phyloP scores from a whole-genome alignment of 306 rosid species.

The Trifolium repens region DNA sequence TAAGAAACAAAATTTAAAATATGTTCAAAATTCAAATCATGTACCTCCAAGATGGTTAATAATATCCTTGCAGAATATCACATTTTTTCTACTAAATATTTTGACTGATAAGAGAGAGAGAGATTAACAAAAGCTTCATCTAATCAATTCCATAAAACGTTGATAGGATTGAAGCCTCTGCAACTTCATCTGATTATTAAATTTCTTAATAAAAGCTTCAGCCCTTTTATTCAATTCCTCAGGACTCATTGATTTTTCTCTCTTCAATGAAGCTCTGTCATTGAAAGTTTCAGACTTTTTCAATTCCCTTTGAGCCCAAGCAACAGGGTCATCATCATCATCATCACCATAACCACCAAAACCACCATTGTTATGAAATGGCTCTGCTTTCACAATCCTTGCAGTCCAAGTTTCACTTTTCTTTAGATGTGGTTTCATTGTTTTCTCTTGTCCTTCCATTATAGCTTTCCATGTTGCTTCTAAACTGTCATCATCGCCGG shows the following conservation, averaged over 20 bases:
- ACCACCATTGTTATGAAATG: conserved; percentile 28
- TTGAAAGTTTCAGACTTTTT: conserved; percentile 73
- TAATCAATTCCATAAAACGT: conserved; percentile 58
- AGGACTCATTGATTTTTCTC: conserved; percentile 71
- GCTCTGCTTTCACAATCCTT: conserved; percentile 52
- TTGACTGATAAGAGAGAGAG: conserved; percentile 38
- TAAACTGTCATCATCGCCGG: conserved; percentile 45
- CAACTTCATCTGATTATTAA: conserved; percentile 64
- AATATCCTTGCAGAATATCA: conserved; percentile 33
- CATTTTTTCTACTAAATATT: conserved; percentile 37
- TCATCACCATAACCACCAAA: no score
- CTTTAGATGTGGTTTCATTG: conserved; percentile 43
- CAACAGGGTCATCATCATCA: conserved; percentile 55
- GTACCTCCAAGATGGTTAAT: conserved; percentile 46
- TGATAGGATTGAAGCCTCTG: conserved; percentile 85
- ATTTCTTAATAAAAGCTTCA: conserved; percentile 69
- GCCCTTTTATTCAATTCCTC: conserved; percentile 70
- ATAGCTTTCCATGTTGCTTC: conserved; percentile 55
- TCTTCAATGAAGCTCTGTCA: conserved; percentile 58
- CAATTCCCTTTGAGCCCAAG: conserved; percentile 67
- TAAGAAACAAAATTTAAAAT: background rate
- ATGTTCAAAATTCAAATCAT: background rate
- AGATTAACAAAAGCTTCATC: conserved; percentile 4
- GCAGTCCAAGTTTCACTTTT: conserved; percentile 58
- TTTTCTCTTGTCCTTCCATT: conserved; percentile 50